Percentiles rank a stretch among this genome's conserved stretches.
These are phyloP conservation scores for Plasmodium cynomolgi DNA, from an alignment of 169 alveolate genomes.

Conservation along the genomic window DNA sequence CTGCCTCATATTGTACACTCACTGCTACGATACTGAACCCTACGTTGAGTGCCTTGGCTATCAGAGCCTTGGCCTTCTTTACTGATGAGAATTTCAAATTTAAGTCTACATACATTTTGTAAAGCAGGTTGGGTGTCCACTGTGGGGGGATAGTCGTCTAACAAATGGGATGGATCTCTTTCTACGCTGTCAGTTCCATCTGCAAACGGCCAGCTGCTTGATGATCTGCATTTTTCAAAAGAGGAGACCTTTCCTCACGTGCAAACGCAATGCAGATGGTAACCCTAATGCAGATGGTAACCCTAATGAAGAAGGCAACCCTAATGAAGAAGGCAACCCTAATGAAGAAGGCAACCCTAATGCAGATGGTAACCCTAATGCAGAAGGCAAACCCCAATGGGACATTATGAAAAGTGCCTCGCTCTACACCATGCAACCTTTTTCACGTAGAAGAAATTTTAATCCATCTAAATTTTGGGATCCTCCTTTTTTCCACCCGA, in stretches of 20 bases:
- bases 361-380: neutral
- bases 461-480: neutral
- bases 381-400: neutral
- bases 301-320: no score
- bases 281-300: no score
- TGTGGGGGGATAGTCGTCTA: neutral
- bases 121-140: neutral
- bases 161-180: neutral
- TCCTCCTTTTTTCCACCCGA: neutral
- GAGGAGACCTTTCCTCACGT: neutral
- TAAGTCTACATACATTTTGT: conserved; percentile 46
- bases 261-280: neutral
- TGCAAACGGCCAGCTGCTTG: neutral
- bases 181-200: neutral
- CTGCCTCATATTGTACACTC: conserved; percentile 6
- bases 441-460: neutral
- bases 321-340: no score
- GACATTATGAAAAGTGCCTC: neutral
- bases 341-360: no score
- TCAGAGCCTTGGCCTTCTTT: conserved; percentile 1
- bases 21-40: conserved; percentile 71
- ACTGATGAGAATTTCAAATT: conserved; percentile 8
- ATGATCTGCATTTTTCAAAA: neutral
- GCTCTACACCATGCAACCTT: neutral
- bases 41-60: conserved; percentile 26